Conservation (phyloP, 495 filamentous ascomycete species). For the Recurvomyces mirabilis region DNA sequence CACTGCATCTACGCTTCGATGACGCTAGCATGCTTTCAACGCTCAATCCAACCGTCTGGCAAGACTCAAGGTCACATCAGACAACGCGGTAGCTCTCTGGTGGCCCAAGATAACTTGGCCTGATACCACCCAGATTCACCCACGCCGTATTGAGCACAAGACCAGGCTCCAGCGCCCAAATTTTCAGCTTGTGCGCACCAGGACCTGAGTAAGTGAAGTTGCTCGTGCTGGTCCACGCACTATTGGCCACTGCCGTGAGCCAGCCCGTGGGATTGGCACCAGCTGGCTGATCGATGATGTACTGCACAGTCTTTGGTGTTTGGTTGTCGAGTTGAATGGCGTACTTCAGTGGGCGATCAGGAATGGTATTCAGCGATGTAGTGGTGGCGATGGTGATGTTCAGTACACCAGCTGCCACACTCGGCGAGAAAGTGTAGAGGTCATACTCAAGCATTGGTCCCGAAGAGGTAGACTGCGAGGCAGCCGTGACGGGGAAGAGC, state of each 20-base stretch:
- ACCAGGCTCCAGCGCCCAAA: constrained; percentile 53
- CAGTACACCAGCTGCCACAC: constrained; percentile 28
- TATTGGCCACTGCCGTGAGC: constrained; percentile 44
- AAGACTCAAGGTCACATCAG: too few relatives aligned
- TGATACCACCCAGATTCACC: constrained; percentile 56
- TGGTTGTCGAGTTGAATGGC: constrained; percentile 43
- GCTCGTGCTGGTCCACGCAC: constrained; percentile 50
- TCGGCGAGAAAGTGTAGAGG: constrained; percentile 48
- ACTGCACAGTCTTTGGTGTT: constrained; percentile 38
- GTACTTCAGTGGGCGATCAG: constrained; percentile 48
- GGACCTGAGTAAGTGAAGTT: constrained; percentile 36
- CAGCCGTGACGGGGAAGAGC: constrained; percentile 41
- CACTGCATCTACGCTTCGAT: too few relatives aligned
- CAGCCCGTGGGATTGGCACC: constrained; percentile 44
- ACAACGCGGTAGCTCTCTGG: constrained; percentile 42
- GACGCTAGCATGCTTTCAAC: too few relatives aligned
- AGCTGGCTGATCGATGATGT: constrained; percentile 38
- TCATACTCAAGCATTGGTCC: constrained; percentile 54
- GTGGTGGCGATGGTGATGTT: constrained; percentile 54
- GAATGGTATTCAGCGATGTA: constrained; percentile 50
- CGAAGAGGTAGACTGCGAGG: constrained; percentile 35
- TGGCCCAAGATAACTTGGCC: constrained; percentile 54
- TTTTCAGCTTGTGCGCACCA: constrained; percentile 46
- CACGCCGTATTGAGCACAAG: constrained; percentile 61
- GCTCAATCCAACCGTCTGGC: too few relatives aligned